Base-by-base conservation (phyloP, 1,139 yeast genomes). In the Yamadazyma spencermartinsiae region DNA sequence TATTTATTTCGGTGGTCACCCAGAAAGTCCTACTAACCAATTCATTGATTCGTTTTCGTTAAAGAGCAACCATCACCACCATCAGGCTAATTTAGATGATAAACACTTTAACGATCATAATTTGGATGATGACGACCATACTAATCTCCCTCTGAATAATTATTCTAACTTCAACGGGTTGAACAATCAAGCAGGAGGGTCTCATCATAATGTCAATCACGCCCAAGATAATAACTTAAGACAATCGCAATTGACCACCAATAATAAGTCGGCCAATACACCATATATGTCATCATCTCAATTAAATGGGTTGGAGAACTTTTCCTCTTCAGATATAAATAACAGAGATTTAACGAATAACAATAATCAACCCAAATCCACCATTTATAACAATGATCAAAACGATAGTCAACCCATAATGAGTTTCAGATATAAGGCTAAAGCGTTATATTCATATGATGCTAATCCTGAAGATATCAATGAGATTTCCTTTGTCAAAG, bases 381-480 rank as follows among this genome's bases (percentile, higher is more conserved):
- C 66, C 10, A 40, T 57, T 14, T 60, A 54, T 28, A 59, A 57
- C 34, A 59, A 53, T 33, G 66, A 61, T 21, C 52, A 50, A 34
- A 40, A 46, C 23, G 57, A 55, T 39, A 49, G 48, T 14, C 54
- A 55, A 36, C 58, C 54, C 5, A 60, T 58, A 5, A 58, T 67
- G 35, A 82, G 80, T 40, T 90, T 87, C 65, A 87, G 95, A 35
- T 86, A 86, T 59, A 79, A 82, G 44, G 98, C 97, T 3, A 78
- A 79, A 49, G 98, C 97, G 0, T 71, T 90, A 37, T 92, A 88
- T 59, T 74, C 85, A 39, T 92, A 92, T 60, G 82, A 80, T 42
- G 97, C 98, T n/a, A 88, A 86, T 54, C 95, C 94, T 2, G 95
- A 86, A 39, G 98, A 92, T 61, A 87, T 86, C 44, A 92, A 92